Percentiles rank a stretch among this genome's conserved stretches.
Evolutionary conservation across 164 flowering plant genomes (phyloP).

Genomic region (Hamamelis virginiana): DNA sequence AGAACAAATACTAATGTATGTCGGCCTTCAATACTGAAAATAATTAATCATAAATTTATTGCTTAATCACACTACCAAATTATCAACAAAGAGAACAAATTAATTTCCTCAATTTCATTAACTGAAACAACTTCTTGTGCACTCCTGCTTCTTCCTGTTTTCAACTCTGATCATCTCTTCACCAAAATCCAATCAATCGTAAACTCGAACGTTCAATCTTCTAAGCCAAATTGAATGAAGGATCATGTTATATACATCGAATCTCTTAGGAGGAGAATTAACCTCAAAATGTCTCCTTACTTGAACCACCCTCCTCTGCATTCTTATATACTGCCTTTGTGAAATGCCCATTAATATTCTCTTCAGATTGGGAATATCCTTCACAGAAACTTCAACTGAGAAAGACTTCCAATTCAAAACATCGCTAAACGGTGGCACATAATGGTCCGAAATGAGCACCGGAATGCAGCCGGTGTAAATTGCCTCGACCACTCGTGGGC

Average conservation of each 20-base stretch:
- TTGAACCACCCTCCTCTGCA: conserved; percentile 49
- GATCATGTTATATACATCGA: conserved; percentile 61
- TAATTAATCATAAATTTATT: background rate
- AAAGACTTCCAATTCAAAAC: conserved; percentile 62
- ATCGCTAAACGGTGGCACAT: conserved; percentile 66
- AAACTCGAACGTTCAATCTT: conserved; percentile 44
- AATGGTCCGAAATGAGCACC: conserved; percentile 58
- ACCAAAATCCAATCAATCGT: background rate
- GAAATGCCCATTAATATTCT: conserved; percentile 39
- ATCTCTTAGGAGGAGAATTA: conserved; percentile 53
- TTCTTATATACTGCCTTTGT: conserved; percentile 40
- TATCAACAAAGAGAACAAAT: background rate
- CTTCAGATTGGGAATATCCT: conserved; percentile 53
- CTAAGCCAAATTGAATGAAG: conserved; percentile 67
- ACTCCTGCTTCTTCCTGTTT: background rate
- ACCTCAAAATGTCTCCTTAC: conserved; percentile 56
- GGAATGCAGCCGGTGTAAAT: conserved; percentile 69
- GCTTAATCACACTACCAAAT: background rate
- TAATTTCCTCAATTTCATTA: background rate
- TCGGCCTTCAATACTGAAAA: too few relatives aligned
- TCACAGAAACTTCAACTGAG: conserved; percentile 42
- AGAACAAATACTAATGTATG: too few relatives aligned
- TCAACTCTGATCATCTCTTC: background rate
- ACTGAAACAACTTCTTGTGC: background rate
- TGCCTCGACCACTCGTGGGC: conserved; percentile 70